Base-by-base conservation (phyloP, 495 filamentous ascomycete species). In the Platismatia glauca region DNA sequence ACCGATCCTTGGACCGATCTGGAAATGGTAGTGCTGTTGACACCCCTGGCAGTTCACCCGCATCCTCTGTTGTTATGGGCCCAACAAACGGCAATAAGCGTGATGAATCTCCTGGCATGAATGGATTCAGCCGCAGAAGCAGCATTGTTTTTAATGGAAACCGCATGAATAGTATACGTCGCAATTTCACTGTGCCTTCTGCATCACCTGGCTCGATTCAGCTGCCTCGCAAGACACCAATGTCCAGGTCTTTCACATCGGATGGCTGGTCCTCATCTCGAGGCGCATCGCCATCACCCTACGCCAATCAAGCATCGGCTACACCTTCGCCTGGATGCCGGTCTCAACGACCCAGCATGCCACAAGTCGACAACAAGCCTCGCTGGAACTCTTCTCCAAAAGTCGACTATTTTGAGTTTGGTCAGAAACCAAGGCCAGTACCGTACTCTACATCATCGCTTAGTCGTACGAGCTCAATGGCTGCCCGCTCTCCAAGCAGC, bases 1-100 rank as follows among this genome's bases (percentile, higher is more conserved):
- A 97, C 70, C 84, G 85, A 66, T 94, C 91, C 0, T 87, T 89
- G 66, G 94, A 97, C 70, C 84, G 85, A 66, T 94, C 91, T 1
- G 83, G 86, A 16, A 74, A 82, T 81, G 65, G 94, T 88, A 71
- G 80, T 84, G 34, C 77, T 83, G 55, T 90, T 89, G 58, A 96
- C 90, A 3, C 68, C 31, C 68, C 94, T 88, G 1, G 88, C 85
- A 59, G 95, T 84, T 77, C 93, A 7, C 94, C 94, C 31, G 90
- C 94, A 16, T 95, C 90, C 20, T 96, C 92, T 22, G 83, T 96
- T 16, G 79, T 93, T 24, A 84, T 90, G 80, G 82, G 81, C 3
- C 69, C 73, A 7, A 72, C 72, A 12, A 75, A 66, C 59, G 68
- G 71, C 48, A 71, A 69, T 29, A 78, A 79, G 62, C 65, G 73